Conservation (phyloP, 2,329 filamentous ascomycete genomes). For the Trichoderma aggressivum region DNA sequence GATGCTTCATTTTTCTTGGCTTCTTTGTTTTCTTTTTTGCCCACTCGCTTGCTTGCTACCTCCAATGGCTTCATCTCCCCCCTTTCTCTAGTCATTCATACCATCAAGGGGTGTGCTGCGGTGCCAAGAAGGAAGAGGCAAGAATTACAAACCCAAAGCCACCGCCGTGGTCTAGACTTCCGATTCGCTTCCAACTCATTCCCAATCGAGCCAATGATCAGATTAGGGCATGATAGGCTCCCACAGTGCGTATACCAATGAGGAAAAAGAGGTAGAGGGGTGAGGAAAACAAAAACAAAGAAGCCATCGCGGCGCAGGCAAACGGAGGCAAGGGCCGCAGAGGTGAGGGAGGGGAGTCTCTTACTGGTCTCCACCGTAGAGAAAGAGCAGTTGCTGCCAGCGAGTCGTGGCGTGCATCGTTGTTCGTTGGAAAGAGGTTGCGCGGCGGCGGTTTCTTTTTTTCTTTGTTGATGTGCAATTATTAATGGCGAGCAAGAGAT, state of each 20-base stretch:
- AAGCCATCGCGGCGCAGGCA: background rate
- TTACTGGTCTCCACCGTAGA: constrained; percentile 43
- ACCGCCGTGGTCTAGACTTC: constrained; percentile 1
- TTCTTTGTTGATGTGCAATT: background rate
- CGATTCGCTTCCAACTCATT: background rate
- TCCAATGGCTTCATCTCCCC: background rate
- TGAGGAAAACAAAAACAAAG: background rate
- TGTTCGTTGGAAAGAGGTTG: background rate
- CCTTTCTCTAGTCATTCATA: background rate
- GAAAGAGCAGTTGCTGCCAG: constrained; percentile 28
- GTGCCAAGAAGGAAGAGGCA: background rate
- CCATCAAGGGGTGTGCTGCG: background rate
- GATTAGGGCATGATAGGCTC: background rate
- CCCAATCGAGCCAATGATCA: background rate
- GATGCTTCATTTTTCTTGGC: background rate
- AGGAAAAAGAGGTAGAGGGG: background rate
- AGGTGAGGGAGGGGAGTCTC: constrained; percentile 17
- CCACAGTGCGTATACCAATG: background rate
- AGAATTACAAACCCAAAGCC: background rate
- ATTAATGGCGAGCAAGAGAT: background rate
- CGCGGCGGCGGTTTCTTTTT: background rate
- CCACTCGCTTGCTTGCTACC: background rate
- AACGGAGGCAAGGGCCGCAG: background rate
- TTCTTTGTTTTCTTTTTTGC: background rate
- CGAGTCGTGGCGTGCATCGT: background rate